A percentile compares a stretch with the other conserved stretches of the same genome.
Conservation (phyloP, 305 asterid species). For the Withania somnifera region DNA sequence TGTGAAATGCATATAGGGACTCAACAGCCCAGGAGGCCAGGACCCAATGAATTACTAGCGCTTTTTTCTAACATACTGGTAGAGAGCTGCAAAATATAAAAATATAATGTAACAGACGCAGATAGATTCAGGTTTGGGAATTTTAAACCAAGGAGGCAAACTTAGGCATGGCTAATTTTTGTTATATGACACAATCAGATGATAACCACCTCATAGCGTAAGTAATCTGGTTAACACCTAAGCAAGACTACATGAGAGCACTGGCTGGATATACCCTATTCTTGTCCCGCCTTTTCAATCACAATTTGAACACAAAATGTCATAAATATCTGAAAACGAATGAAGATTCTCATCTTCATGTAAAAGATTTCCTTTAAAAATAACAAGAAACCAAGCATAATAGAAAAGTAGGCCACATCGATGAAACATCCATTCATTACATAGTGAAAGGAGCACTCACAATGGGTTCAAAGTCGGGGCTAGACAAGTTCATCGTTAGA, state of each 20-base stretch:
- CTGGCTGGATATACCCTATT: neutral
- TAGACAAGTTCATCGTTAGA: slow-evolving; percentile 74
- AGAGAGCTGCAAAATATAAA: neutral
- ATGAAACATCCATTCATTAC: neutral
- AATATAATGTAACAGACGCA: neutral
- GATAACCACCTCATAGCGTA: neutral
- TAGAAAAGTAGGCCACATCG: neutral
- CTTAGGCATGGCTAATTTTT: neutral
- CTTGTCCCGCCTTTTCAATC: neutral
- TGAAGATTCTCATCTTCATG: neutral
- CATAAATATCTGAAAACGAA: neutral
- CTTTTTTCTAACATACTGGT: neutral
- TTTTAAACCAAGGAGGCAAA: neutral
- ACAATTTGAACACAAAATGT: neutral
- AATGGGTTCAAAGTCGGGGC: slow-evolving; percentile 73
- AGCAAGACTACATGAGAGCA: neutral
- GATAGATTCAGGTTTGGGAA: neutral
- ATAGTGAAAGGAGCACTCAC: slow-evolving; percentile 37
- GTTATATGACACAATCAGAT: neutral
- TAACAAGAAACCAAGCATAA: neutral
- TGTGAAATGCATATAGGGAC: neutral
- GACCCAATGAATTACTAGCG: neutral
- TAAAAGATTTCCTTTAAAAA: neutral
- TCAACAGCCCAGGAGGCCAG: neutral
- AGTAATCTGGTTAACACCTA: neutral